These are phyloP conservation scores for Stereum hirsutum DNA, from an alignment of 1,284 basidiomycete species.

Conservation along the genomic window DNA sequence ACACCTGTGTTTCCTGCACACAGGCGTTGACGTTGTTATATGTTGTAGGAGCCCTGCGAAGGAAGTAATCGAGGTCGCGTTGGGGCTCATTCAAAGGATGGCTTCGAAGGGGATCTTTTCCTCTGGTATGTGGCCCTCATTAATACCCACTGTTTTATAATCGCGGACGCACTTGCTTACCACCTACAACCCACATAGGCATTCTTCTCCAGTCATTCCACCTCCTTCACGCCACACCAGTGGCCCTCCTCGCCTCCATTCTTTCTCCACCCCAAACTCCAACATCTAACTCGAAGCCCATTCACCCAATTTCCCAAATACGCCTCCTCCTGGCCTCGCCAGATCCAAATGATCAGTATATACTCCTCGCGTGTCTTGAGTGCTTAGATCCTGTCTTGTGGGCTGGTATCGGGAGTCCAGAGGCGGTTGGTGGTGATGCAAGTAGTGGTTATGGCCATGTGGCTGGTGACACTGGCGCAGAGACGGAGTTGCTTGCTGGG, in stretches of 20 bases:
- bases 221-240: conserved; percentile 27
- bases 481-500: no score
- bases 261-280: conserved; percentile 12
- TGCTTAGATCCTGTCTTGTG: conserved; percentile 49
- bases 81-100: not conserved
- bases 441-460: no score
- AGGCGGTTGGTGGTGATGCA: no score
- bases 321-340: conserved; percentile 46
- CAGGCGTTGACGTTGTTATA: no score
- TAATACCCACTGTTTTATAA: not conserved
- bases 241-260: conserved; percentile 29
- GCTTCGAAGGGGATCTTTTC: not conserved
- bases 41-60: no score
- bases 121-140: not conserved
- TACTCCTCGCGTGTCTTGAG: conserved; percentile 55
- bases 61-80: not conserved
- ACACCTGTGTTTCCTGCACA: not conserved
- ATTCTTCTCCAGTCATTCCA: conserved; percentile 41
- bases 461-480: no score
- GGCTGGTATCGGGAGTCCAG: conserved; percentile 67
- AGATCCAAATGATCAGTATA: conserved; percentile 49
- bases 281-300: no score
- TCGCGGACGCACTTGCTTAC: not conserved
- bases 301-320: conserved; percentile 25
- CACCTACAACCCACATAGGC: conserved; percentile 14